phyloP scores from a whole-genome alignment of 1,139 yeast genomes.

The Hansenula lynferdii region DNA sequence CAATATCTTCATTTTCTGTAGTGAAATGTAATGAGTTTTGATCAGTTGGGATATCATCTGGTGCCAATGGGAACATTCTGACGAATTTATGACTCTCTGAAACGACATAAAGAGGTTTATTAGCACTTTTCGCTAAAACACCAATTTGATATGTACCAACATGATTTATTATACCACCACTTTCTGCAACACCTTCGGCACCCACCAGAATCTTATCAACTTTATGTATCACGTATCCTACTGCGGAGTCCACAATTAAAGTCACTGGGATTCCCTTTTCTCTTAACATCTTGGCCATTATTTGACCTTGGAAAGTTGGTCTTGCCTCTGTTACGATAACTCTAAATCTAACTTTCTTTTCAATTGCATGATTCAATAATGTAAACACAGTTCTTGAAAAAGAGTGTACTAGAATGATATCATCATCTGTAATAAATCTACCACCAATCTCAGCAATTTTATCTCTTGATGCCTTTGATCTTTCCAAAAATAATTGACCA shows the following conservation, averaged over 20 bases:
- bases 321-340: conserved; percentile 93
- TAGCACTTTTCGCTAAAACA: conserved; percentile 83
- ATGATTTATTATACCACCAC: conserved; percentile 96
- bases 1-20: conserved; percentile 30
- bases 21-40: conserved; percentile 38
- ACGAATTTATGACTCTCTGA: conserved; percentile 97
- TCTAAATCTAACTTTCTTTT: conserved; percentile 72
- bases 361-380: conserved; percentile 69
- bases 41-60: conserved; percentile 81
- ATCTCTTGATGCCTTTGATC: conserved; percentile 88
- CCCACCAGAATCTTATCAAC: conserved; percentile 94
- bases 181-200: conserved; percentile 98
- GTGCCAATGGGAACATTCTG: conserved; percentile 89
- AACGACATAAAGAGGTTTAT: conserved; percentile 91
- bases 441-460: conserved; percentile 86
- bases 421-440: conserved; percentile 91
- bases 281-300: conserved; percentile 66
- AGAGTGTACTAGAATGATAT: conserved; percentile 85
- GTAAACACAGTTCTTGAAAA: conserved; percentile 87
- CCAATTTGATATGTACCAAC: conserved; percentile 96
- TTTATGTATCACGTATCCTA: conserved; percentile 86
- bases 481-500: conserved; percentile 84
- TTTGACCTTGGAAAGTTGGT: conserved; percentile 76
- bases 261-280: conserved; percentile 87
- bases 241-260: conserved; percentile 88